Base-by-base conservation (phyloP, 2,329 filamentous ascomycete species). In the Beauveria sp. region DNA sequence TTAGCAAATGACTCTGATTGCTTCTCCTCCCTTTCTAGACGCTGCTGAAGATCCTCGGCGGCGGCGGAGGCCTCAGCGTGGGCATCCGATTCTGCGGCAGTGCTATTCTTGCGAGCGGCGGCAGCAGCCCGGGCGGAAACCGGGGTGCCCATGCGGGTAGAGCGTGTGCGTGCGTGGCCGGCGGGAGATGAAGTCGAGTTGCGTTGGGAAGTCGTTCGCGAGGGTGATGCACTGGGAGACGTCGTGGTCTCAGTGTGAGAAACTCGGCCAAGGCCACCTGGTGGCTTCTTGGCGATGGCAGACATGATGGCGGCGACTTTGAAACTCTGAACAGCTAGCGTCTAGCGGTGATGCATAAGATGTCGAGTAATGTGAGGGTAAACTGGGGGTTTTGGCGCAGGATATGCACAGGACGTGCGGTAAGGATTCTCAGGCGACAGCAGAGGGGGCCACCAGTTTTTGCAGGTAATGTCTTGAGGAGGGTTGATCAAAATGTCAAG, bases 11-110 rank as follows among this genome's bases (percentile, higher is more conserved):
- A 87, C 67, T 94, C 90, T 0, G 89, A 89, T 44, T 84, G 79
- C 55, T 80, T 82, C 75, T 97, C 93, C 24, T 92, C 89, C 73
- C 88, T 90, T 68, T 90, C 84, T 55, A 97, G 80, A 61, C 91
- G 86, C 65, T 91, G 86, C 75, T 91, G 92, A 62, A 97, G 78
- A 65, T 97, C 92, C 65, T 96, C 90, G 62, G 96, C 82, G 61
- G 90, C 78, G 18, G 90, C 87, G 47, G 91, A 80, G 64, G 89
- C 87, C 74, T 94, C 91, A 20, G 90, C 91, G 67, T 89, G 86
- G 40, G 79, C 79, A 63, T 82, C 80, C 62, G 69, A 69, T 55
- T 80, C 76, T 28, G 59, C 59, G 47, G 73, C 70, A 53, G 72
- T 70, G 62, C 77, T 77, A 64, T 79, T 75, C 64, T 81, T 82